Conservation (phyloP, 768 basidiomycete genomes). For the Scleroderma bovista region DNA sequence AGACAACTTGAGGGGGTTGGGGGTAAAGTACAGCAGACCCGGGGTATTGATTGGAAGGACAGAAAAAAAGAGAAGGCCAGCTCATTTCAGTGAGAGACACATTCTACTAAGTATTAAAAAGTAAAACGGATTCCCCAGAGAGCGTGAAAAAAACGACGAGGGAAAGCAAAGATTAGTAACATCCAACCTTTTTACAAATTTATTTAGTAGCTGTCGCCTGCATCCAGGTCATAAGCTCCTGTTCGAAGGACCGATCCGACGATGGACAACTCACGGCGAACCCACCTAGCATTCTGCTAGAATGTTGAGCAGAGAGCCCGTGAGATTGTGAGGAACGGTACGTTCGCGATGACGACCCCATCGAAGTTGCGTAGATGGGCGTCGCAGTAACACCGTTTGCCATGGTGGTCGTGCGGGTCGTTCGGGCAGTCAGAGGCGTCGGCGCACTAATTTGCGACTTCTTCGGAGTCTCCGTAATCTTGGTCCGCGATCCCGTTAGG, state of each 20-base stretch:
- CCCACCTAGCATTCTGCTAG: constrained; percentile 68
- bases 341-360: constrained; percentile 57
- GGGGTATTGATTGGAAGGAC: constrained; percentile 30
- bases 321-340: constrained; percentile 68
- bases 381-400: constrained; percentile 49
- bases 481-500: constrained; percentile 48
- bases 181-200: background rate
- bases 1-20: constrained; percentile 11
- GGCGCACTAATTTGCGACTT: constrained; percentile 88
- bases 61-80: constrained; percentile 28
- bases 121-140: constrained; percentile 6
- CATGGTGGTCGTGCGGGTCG: constrained; percentile 45
- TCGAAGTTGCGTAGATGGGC: constrained; percentile 51
- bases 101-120: constrained; percentile 24
- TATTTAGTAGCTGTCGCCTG: constrained; percentile 33
- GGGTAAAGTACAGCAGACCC: constrained; percentile 39
- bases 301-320: constrained; percentile 66
- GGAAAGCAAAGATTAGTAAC: constrained; percentile 5
- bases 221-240: constrained; percentile 33
- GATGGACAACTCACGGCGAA: constrained; percentile 51
- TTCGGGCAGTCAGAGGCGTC: constrained; percentile 79
- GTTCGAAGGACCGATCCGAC: constrained; percentile 30
- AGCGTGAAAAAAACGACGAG: constrained; percentile 2
- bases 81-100: constrained; percentile 23
- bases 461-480: constrained; percentile 72